Conservation (phyloP, 768 basidiomycete genomes). For the Baorangia bicolor region DNA sequence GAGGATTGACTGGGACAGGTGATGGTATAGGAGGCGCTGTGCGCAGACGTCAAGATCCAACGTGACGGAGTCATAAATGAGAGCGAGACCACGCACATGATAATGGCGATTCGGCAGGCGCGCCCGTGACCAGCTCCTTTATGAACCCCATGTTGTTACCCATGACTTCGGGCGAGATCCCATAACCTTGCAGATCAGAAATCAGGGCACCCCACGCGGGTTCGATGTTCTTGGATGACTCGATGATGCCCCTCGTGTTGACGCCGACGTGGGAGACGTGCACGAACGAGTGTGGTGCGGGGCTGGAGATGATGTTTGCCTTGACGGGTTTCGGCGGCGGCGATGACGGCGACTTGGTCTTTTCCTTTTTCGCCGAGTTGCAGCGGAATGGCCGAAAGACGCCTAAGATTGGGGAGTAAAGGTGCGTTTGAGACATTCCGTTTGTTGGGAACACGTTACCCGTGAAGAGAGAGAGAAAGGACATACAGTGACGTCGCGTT, state of each 20-base stretch:
- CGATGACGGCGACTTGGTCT: constrained; percentile 37
- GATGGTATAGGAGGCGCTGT: constrained; percentile 10
- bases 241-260: constrained; percentile 47
- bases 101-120: constrained; percentile 1
- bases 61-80: background rate
- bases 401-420: constrained; percentile 2
- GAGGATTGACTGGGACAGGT: constrained; percentile 8
- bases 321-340: constrained; percentile 35
- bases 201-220: constrained; percentile 51
- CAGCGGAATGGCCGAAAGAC: constrained; percentile 30
- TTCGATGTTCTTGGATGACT: constrained; percentile 53
- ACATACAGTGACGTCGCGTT: constrained; percentile 42
- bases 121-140: constrained; percentile 26
- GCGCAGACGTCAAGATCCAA: background rate
- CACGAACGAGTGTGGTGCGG: constrained; percentile 59
- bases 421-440: constrained; percentile 1
- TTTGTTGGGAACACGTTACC: background rate
- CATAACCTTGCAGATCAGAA: constrained; percentile 42
- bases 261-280: constrained; percentile 68
- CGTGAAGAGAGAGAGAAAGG: background rate
- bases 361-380: constrained; percentile 29
- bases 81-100: constrained; percentile 12
- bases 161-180: constrained; percentile 34
- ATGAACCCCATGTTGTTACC: constrained; percentile 37
- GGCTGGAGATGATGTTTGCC: constrained; percentile 51